Conservation (phyloP, 345 rosid genomes). For the Psidium friedrichsthalianum region DNA sequence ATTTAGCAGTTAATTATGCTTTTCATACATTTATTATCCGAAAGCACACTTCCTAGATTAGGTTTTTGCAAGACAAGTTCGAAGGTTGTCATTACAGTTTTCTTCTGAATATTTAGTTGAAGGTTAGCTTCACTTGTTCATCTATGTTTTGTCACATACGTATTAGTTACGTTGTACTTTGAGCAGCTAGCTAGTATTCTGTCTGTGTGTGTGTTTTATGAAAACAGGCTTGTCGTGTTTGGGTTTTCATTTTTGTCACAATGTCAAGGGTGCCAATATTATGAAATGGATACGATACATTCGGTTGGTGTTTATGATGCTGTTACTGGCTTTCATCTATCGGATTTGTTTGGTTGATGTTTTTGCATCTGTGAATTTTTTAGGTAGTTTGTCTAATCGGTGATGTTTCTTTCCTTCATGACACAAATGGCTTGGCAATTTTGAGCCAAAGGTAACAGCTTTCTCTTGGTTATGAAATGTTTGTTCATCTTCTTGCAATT, state of each 20-base stretch:
- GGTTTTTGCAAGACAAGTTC: not conserved
- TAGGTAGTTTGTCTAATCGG: constrained; percentile 80
- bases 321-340: not conserved
- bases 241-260: not conserved
- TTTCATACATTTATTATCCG: not conserved
- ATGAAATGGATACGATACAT: not conserved
- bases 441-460: constrained; percentile 55
- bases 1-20: not conserved
- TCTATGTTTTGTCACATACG: not conserved
- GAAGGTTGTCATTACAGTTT: not conserved
- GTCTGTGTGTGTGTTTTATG: not conserved
- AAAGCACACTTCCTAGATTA: not conserved
- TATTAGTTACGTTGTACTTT: not conserved
- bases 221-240: not conserved
- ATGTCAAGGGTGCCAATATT: not conserved
- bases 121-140: not conserved
- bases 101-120: not conserved
- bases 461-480: not conserved
- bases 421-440: constrained; percentile 87
- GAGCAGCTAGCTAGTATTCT: not conserved
- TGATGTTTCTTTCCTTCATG: constrained; percentile 93
- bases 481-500: not conserved
- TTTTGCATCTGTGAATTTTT: not conserved
- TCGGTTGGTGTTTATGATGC: not conserved
- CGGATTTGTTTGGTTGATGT: not conserved